phyloP scores from a whole-genome alignment of 352 stramenopile species.

The Globisporangium okanoganense region DNA sequence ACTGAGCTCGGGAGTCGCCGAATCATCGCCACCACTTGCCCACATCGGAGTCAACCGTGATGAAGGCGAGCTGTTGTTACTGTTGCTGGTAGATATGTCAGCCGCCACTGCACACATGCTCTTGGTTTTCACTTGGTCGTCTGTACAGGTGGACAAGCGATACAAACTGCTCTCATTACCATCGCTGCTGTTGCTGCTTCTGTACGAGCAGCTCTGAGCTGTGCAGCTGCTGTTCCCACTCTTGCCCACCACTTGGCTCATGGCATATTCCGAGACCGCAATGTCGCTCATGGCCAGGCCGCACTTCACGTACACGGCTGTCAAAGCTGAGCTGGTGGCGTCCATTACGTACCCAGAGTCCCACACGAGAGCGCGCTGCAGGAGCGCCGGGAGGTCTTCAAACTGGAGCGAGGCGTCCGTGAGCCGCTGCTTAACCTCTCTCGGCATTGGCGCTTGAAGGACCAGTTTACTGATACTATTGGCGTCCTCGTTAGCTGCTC shows the following conservation, averaged over 20 bases:
- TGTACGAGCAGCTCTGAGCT: conserved; percentile 14
- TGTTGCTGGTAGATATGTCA: background rate
- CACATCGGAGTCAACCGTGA: conserved; percentile 9
- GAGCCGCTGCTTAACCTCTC: conserved; percentile 20
- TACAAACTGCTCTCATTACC: no score
- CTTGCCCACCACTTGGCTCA: background rate
- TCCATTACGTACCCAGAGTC: conserved; percentile 27
- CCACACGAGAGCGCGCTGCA: conserved; percentile 34
- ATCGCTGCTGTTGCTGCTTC: no score
- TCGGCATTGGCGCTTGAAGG: conserved; percentile 11
- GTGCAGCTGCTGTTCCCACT: conserved; percentile 17
- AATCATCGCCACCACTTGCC: conserved; percentile 17
- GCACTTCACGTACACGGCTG: conserved; percentile 22
- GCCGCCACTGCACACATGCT: conserved; percentile 4
- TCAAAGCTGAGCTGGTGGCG: conserved; percentile 1
- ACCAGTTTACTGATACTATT: background rate
- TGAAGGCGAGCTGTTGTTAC: background rate
- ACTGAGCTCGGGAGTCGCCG: conserved; percentile 13
- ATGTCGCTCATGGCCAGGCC: conserved; percentile 35
- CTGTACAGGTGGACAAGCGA: conserved; percentile 18
- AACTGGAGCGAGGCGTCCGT: conserved; percentile 16
- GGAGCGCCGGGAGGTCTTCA: conserved; percentile 19
- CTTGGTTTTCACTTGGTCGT: conserved; percentile 14
- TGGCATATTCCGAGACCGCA: conserved; percentile 11
- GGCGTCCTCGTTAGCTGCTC: background rate